These are phyloP conservation scores for Saksenaea vasiformis DNA, from an alignment of 371 early-diverging fungal species.

Conservation along the genomic window DNA sequence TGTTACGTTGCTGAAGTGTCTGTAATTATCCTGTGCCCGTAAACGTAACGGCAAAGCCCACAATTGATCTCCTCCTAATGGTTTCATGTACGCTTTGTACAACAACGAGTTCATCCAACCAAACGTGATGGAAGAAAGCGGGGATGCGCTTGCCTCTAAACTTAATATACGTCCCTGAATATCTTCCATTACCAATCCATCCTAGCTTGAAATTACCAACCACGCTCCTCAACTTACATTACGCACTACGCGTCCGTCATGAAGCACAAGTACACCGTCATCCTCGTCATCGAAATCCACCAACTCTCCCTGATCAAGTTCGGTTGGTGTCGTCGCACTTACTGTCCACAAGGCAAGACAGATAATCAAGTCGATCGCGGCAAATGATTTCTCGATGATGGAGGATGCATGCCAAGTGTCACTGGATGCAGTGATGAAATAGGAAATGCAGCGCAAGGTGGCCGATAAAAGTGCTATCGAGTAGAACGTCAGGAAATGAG, in stretches of 20 bases:
- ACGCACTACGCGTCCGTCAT: constrained; percentile 46
- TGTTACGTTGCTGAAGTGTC: constrained; percentile 20
- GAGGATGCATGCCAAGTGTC: constrained; percentile 36
- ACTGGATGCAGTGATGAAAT: constrained; percentile 34
- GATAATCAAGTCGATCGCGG: constrained; percentile 42
- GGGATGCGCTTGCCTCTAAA: constrained; percentile 64
- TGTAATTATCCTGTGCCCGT: constrained; percentile 45
- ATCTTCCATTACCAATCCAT: constrained; percentile 8
- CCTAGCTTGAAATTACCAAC: background rate
- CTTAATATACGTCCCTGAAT: constrained; percentile 55
- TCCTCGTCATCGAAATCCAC: constrained; percentile 47
- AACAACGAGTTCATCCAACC: constrained; percentile 80
- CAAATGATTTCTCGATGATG: constrained; percentile 41
- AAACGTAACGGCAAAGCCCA: constrained; percentile 65
- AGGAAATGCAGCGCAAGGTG: constrained; percentile 47
- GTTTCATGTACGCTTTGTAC: constrained; percentile 54
- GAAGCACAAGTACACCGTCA: constrained; percentile 43
- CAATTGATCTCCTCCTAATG: constrained; percentile 62
- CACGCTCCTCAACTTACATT: constrained; percentile 39
- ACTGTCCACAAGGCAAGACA: constrained; percentile 40
- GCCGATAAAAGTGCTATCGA: constrained; percentile 46
- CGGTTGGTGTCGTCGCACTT: constrained; percentile 50
- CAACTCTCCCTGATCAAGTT: constrained; percentile 46
- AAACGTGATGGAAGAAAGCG: constrained; percentile 67
- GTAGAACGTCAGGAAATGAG: constrained; percentile 54